Evolutionary conservation across 176 grass and related monocot genomes (phyloP), one percentile per base, ranked within the genome.

Genomic region (Phoenix dactylifera): DNA sequence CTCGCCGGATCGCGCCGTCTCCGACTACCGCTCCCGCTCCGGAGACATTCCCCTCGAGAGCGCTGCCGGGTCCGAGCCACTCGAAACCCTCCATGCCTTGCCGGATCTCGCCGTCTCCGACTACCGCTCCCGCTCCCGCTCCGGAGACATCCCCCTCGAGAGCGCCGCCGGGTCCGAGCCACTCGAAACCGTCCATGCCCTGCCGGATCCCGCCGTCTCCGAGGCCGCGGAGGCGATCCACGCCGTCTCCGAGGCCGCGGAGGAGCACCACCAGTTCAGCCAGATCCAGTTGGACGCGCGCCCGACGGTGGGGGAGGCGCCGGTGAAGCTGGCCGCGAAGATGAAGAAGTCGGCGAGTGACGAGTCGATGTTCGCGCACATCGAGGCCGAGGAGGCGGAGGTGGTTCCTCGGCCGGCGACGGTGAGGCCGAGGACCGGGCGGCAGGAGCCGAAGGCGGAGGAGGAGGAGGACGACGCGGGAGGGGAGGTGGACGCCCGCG

Each of bases 311-410:
- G 66, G 54, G 26, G 75, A 64, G 26, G 23, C 35, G 66, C 55
- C 48, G 10, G 72, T 69, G 16, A 73, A 66, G 7, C 73, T 96
- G 5, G 71, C 78, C 3, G 48, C 63, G 29, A 60, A 73, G 6
- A 81, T 98, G 49, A 83, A 79, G 73, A 98, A 98, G 75, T 98
- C 87, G 59, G 93, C 81, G 1, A 92, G 84, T 59, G 84, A 88
- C 23, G 77, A 70, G 67, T 97, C 84, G 6, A 75, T 69, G 58
- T 92, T 92, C 73, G 78, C 69, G 7, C 93, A 89, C 78, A 81
- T 98, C 30, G 63, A 78, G 66, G 76, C 26, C 1, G 63, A 30
- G 54, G 76, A 79, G 54, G 77, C 66, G 64, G 57, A 60, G 29
- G 4, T 30, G 17, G 60, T 60, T 10, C 65, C 70, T 9, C 32